Evolutionary conservation across 1,139 yeast species (phyloP), one percentile per base, ranked within the genome.

Genomic region (Pichia sp.): DNA sequence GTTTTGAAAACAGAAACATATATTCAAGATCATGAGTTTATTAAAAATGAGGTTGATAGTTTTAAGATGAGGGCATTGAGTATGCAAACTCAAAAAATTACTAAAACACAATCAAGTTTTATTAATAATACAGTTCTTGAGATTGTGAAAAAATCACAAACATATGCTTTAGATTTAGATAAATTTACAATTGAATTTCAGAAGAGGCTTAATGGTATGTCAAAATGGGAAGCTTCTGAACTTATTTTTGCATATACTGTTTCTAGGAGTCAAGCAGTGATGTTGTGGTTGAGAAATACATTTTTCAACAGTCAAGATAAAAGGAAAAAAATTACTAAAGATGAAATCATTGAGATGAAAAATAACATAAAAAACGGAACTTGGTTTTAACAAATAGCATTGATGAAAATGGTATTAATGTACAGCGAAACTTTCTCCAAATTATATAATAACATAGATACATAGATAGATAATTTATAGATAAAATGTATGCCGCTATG

Each of bases 191-290:
- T 58, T 75, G 4, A 46, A 55, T 6, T 42, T 52, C 18, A 18
- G 18, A 18, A 18, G 1, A 58, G 59, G 34, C 47, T 74, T 3
- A 11, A 44, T 1, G 36, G 44, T 1, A 38, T 75, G 51, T 59
- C 63, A 8, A 70, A 65, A 49, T 62, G 65, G 3, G 64, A 69
- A 29, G 83, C 79, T 0, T 60, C 74, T 0, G 63, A 67, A 31
- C 56, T 80, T 44, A 69, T 79, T 2, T 78, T 79, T 63, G 81
- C 79, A 0, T 56, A 56, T 44, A 58, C 63, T 1, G 57, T 62
- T 9, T 58, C 63, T 2, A 58, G 64, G 5, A 51, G 53, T 1
- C 52, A 57, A 40, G 49, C 64, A 3, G 35, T 64, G 1, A 57
- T 62, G 43, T 38, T 56, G 5, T 64, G 60, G 56, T 53, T 63